phyloP scores from a whole-genome alignment of 768 basidiomycete species.

The Suillus ampliporus region DNA sequence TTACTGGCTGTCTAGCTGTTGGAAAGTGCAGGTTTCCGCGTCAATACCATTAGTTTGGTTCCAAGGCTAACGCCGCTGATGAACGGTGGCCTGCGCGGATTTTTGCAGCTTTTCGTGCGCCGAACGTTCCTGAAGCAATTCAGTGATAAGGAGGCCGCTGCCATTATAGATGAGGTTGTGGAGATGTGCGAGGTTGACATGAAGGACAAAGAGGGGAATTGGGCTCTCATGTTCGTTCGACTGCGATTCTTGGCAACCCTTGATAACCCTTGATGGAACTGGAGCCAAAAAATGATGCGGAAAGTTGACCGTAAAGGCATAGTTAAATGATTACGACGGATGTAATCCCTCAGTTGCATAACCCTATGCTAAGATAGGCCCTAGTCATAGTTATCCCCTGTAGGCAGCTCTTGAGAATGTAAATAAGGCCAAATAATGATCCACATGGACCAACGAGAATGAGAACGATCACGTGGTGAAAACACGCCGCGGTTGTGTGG shows the following conservation, averaged over 20 bases:
- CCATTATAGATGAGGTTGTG: conserved; percentile 67
- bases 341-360: neutral
- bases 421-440: conserved; percentile 27
- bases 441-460: conserved; percentile 23
- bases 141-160: conserved; percentile 56
- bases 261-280: conserved; percentile 19
- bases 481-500: conserved; percentile 1
- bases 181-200: conserved; percentile 61
- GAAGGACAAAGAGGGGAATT: conserved; percentile 61
- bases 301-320: neutral
- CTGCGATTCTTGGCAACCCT: conserved; percentile 65
- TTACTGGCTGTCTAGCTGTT: conserved; percentile 50
- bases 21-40: conserved; percentile 58
- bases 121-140: conserved; percentile 61
- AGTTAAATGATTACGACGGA: conserved; percentile 1
- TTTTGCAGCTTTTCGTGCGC: conserved; percentile 72
- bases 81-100: conserved; percentile 58
- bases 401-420: neutral
- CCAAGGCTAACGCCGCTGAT: conserved; percentile 60
- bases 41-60: conserved; percentile 56
- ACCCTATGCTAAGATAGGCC: neutral
- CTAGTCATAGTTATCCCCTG: neutral
- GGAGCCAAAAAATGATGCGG: neutral
- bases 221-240: conserved; percentile 77
- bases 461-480: conserved; percentile 36